Evolutionary conservation across 805 yeast genomes (phyloP).

Genomic region (Sugiyamaella boreocaroliniensis): DNA sequence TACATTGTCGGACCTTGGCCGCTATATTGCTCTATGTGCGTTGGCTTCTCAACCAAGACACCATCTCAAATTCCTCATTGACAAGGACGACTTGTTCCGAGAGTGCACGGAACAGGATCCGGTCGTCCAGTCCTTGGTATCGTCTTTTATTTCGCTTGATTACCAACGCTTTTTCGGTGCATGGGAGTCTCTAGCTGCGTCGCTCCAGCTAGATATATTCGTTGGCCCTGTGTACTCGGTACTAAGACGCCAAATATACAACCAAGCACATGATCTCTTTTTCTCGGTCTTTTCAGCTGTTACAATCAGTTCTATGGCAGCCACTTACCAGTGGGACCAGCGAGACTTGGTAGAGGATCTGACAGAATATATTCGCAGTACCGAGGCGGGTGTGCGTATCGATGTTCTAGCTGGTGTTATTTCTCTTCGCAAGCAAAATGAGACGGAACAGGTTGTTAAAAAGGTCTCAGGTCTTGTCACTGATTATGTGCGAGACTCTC

Average conservation of each 20-base stretch:
- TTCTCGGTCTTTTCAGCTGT: background rate
- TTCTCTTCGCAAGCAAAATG: background rate
- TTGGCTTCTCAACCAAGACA: slow-evolving; percentile 13
- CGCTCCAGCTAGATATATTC: background rate
- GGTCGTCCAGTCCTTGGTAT: background rate
- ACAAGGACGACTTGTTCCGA: slow-evolving; percentile 14
- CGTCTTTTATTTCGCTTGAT: background rate
- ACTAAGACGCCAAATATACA: background rate
- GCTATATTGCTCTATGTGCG: slow-evolving; percentile 14
- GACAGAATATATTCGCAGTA: background rate
- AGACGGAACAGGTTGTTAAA: background rate
- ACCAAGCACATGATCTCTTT: background rate
- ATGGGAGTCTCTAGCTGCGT: background rate
- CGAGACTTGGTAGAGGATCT: background rate
- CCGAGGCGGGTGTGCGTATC: background rate
- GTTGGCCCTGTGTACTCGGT: background rate
- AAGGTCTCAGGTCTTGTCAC: background rate
- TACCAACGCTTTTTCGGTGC: background rate
- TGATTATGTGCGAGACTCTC: background rate
- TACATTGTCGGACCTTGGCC: slow-evolving; percentile 6
- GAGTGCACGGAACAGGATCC: background rate
- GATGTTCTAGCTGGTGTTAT: background rate
- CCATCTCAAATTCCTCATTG: slow-evolving; percentile 11
- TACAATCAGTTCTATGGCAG: background rate
- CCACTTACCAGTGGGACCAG: background rate